Conservation (phyloP, 2,329 filamentous ascomycete species). For the Beauveria brongniartii region DNA sequence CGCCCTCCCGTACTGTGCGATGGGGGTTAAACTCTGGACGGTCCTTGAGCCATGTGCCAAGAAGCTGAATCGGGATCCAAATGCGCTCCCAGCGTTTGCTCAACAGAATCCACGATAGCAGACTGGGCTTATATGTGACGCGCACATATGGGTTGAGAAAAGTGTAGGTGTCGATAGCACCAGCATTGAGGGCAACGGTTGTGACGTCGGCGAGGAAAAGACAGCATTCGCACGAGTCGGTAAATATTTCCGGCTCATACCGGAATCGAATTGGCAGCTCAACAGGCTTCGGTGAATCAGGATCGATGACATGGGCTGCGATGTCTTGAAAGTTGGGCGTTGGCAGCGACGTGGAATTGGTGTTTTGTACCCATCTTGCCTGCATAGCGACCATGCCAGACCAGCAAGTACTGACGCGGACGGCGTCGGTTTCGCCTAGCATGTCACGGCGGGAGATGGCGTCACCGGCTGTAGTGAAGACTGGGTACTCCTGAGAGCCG, state of each 20-base stretch:
- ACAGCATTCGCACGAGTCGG: conserved; percentile 59
- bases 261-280: conserved; percentile 45
- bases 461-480: conserved; percentile 47
- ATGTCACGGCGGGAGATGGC: conserved; percentile 55
- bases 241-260: conserved; percentile 49
- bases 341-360: conserved; percentile 21
- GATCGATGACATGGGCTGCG: conserved; percentile 27
- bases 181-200: conserved; percentile 26
- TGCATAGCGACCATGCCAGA: conserved; percentile 66
- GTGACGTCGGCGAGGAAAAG: conserved; percentile 44
- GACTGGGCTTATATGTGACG: conserved; percentile 54
- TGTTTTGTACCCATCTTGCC: conserved; percentile 48
- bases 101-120: conserved; percentile 50
- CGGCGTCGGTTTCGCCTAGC: conserved; percentile 50
- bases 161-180: conserved; percentile 44
- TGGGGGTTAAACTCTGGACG: conserved; percentile 55
- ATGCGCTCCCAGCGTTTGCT: conserved; percentile 59
- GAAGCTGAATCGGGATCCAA: conserved; percentile 48
- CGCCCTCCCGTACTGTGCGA: conserved; percentile 49
- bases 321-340: conserved; percentile 25
- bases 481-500: conserved; percentile 60
- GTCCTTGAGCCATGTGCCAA: conserved; percentile 47
- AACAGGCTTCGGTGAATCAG: conserved; percentile 21
- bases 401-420: conserved; percentile 68
- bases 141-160: conserved; percentile 71